Base-by-base conservation (phyloP, 2,329 filamentous ascomycete species). In the Aspergillus ibericus region DNA sequence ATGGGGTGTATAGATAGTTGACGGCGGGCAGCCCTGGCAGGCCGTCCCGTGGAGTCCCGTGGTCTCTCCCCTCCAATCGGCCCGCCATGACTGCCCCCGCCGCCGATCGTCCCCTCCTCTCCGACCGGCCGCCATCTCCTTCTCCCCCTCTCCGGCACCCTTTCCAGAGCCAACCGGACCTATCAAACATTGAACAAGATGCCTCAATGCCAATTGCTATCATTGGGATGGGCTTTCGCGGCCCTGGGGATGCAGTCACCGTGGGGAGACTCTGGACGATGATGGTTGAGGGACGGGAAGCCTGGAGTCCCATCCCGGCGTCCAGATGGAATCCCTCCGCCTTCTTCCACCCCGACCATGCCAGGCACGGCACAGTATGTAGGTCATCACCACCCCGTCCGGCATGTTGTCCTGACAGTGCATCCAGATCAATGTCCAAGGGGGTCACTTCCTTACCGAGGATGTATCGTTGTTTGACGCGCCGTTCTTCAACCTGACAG, bases 401-500 rank as follows among this genome's bases (percentile, higher is more conserved):
- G 25, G 20, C 12, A 35, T 8, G 15, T 27, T 22, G 13, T 15
- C 34, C 29, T 15, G 8, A 15, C 29, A 6, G 25, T 8, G 3
- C 12, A 9, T 32, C 9, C 55, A 71, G 68, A 65, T 66, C 18
- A 69, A 70, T 20, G 68, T 69, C 10, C 36, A 66, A 47, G 67
- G 66, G 0, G 69, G 67, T 0, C 66, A 70, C 42, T 71, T 72
- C 29, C 29, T 72, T 4, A 29, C 56, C 12, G 66, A 72, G 18
- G 68, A 73, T 48, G 16, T 70, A 9, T 62, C 60, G 1, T 13
- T 59, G 1, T 74, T 76, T 22, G 72, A 76, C 57, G 71, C 73
- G 1, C 60, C 70, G 0, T 76, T 76, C 51, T 76, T 76, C 53
- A 70, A 70, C 40, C 71, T 75, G 58, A 68, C 66, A 12, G 60